phyloP scores from a whole-genome alignment of 2,329 filamentous ascomycete genomes.

The Epichloe elymi region DNA sequence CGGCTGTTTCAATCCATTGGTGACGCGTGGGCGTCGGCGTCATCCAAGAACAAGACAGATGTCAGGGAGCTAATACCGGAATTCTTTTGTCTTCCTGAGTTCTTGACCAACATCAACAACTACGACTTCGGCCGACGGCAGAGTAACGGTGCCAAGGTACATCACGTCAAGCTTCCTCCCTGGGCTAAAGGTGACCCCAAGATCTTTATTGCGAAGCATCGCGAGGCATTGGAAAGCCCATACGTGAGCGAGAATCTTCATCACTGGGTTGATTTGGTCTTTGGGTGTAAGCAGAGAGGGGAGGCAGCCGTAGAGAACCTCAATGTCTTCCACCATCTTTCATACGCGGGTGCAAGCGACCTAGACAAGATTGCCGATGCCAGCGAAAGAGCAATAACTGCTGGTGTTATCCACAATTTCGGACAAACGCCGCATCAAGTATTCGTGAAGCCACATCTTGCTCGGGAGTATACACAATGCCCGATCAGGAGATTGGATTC shows the following conservation, averaged over 20 bases:
- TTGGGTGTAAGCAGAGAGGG: conserved; percentile 91
- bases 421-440: conserved; percentile 95
- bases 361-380: conserved; percentile 83
- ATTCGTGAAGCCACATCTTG: conserved; percentile 68
- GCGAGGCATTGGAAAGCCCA: conserved; percentile 88
- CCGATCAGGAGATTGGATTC: conserved; percentile 63
- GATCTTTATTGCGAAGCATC: conserved; percentile 88
- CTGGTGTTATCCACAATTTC: conserved; percentile 96
- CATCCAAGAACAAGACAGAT: conserved; percentile 80
- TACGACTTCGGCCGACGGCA: conserved; percentile 90
- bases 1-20: conserved; percentile 88
- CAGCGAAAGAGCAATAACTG: conserved; percentile 74
- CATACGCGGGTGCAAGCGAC: conserved; percentile 87
- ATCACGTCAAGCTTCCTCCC: conserved; percentile 77
- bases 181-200: conserved; percentile 96
- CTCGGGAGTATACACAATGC: conserved; percentile 55
- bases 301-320: conserved; percentile 82
- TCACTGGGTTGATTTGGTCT: conserved; percentile 91
- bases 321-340: conserved; percentile 93
- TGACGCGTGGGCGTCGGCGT: conserved; percentile 83
- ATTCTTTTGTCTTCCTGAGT: conserved; percentile 94
- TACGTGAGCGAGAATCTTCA: conserved; percentile 84
- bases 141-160: conserved; percentile 64
- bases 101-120: conserved; percentile 81
- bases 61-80: conserved; percentile 91